Percentiles rank a stretch among this genome's conserved stretches.
Evolutionary conservation across 257 asterid species (phyloP).

Genomic region (Fraxinus excelsior): DNA sequence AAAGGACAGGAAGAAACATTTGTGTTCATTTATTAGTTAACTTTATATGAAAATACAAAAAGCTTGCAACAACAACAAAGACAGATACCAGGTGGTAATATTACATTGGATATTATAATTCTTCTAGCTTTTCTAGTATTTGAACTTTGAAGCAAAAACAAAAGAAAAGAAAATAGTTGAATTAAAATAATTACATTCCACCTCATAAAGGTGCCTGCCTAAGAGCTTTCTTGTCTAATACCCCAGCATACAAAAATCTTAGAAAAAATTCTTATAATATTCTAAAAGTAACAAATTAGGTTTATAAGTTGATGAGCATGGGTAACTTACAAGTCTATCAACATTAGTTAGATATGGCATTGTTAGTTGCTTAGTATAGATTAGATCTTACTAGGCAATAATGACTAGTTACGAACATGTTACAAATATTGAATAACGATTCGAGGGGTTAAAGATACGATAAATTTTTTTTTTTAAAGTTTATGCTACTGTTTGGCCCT

Average conservation of each 20-base stretch:
- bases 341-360: too few species aligned
- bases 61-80: not conserved
- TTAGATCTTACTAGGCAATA: not conserved
- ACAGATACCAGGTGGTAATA: not conserved
- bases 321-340: not conserved
- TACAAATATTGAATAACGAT: not conserved
- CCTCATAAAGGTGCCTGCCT: not conserved
- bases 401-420: not conserved
- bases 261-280: too few species aligned
- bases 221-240: not conserved
- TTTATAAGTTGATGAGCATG: too few species aligned
- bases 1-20: slow-evolving; percentile 1
- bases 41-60: not conserved
- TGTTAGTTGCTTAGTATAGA: too few species aligned
- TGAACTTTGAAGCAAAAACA: not conserved
- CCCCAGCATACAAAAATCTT: too few species aligned
- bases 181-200: not conserved
- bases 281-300: not conserved
- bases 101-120: not conserved
- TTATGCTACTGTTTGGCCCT: too few species aligned
- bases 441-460: too few species aligned
- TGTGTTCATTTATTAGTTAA: not conserved
- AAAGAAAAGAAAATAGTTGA: not conserved
- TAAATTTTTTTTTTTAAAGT: too few species aligned
- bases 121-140: not conserved